Evolutionary conservation across 768 basidiomycete species (phyloP).

Genomic region (Podaxis sp.): DNA sequence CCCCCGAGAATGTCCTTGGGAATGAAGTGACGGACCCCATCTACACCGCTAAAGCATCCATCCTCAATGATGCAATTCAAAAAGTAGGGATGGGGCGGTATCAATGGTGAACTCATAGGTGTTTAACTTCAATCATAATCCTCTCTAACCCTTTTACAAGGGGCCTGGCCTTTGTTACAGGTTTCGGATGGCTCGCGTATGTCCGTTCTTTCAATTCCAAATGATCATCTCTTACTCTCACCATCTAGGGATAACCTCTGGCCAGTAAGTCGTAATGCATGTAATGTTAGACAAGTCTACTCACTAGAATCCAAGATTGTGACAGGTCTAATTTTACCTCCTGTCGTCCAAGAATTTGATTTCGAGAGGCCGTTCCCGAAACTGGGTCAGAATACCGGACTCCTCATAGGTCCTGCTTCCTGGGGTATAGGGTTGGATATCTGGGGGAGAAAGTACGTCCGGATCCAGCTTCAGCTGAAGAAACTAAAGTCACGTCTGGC

Average conservation of each 20-base stretch:
- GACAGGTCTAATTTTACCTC: conserved; percentile 50
- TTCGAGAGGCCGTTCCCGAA: conserved; percentile 62
- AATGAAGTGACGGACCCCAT: conserved; percentile 8
- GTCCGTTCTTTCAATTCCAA: neutral
- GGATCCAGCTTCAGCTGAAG: neutral
- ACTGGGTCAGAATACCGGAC: conserved; percentile 69
- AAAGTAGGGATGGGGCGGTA: conserved; percentile 27
- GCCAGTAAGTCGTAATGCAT: conserved; percentile 19
- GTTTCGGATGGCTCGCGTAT: conserved; percentile 31
- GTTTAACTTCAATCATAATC: neutral
- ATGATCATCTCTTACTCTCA: neutral
- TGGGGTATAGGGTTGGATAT: conserved; percentile 71
- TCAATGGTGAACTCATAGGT: conserved; percentile 24
- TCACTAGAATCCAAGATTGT: conserved; percentile 20
- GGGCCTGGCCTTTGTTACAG: conserved; percentile 27
- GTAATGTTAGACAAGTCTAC: neutral
- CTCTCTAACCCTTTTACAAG: conserved; percentile 11
- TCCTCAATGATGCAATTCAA: conserved; percentile 18
- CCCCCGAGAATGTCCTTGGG: neutral
- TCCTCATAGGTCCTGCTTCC: conserved; percentile 66
- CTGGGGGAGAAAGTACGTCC: conserved; percentile 61
- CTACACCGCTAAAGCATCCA: conserved; percentile 12
- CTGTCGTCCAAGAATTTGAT: conserved; percentile 64
- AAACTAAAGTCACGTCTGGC: neutral
- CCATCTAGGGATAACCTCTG: conserved; percentile 26